phyloP scores from a whole-genome alignment of 768 basidiomycete species.

The Mycena indigotica region DNA sequence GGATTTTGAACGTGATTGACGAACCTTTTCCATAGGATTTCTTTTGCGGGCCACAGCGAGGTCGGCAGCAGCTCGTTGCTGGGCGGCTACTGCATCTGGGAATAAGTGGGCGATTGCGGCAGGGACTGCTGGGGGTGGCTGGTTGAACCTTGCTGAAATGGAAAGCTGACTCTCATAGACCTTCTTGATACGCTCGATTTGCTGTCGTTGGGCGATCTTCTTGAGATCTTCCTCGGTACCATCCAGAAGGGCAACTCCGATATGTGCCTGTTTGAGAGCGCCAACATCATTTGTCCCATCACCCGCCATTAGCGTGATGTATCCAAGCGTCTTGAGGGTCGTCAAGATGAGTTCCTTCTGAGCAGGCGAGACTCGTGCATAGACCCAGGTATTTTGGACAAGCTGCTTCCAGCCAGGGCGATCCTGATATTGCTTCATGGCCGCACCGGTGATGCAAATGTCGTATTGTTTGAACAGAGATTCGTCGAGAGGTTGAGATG shows the following conservation, averaged over 20 bases:
- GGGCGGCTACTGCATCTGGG: conserved; percentile 89
- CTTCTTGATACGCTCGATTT: conserved; percentile 88
- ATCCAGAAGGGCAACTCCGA: conserved; percentile 91
- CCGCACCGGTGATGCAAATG: conserved; percentile 94
- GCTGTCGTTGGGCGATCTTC: conserved; percentile 92
- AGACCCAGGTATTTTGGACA: conserved; percentile 96
- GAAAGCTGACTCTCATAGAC: conserved; percentile 96
- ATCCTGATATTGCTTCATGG: conserved; percentile 84
- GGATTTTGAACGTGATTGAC: background rate
- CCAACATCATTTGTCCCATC: conserved; percentile 99
- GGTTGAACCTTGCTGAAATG: conserved; percentile 86
- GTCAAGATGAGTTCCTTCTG: conserved; percentile 97
- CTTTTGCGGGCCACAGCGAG: conserved; percentile 65
- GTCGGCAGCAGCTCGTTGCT: conserved; percentile 74
- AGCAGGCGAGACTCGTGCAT: conserved; percentile 92
- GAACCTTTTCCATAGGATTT: conserved; percentile 91
- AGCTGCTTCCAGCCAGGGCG: conserved; percentile 74
- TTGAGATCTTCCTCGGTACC: conserved; percentile 89
- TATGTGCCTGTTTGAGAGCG: conserved; percentile 96
- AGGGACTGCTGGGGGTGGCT: conserved; percentile 93
- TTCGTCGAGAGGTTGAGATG: conserved; percentile 73
- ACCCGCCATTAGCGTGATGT: conserved; percentile 95
- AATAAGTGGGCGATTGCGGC: conserved; percentile 82
- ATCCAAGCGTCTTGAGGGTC: conserved; percentile 85
- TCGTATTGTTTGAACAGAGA: conserved; percentile 85